Evolutionary conservation across 805 yeast genomes (phyloP).

Genomic region (Metschnikowia koreensis): DNA sequence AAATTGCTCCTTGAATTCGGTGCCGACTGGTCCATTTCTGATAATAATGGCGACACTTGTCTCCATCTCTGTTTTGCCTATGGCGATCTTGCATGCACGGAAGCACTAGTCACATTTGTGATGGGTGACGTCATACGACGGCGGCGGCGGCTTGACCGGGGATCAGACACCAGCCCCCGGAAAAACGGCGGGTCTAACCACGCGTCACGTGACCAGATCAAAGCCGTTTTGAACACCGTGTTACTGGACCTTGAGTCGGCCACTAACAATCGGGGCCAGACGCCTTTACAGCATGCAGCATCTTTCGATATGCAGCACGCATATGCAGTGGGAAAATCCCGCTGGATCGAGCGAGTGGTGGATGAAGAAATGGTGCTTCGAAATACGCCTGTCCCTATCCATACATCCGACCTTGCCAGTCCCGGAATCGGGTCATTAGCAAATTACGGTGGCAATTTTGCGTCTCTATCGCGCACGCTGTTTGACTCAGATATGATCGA

Average conservation of each 20-base stretch:
- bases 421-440: constrained; percentile 3
- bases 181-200: constrained; percentile 47
- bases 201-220: constrained; percentile 31
- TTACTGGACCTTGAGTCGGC: constrained; percentile 28
- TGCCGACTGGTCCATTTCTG: constrained; percentile 44
- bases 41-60: constrained; percentile 35
- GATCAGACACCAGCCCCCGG: constrained; percentile 36
- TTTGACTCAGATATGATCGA: constrained; percentile 6
- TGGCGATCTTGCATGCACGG: constrained; percentile 55
- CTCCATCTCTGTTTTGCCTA: constrained; percentile 51
- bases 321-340: constrained; percentile 18
- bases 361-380: constrained; percentile 8
- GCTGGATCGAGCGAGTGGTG: constrained; percentile 13
- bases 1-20: constrained; percentile 67
- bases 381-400: background rate
- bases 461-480: constrained; percentile 3
- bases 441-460: background rate
- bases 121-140: background rate
- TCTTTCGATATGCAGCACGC: constrained; percentile 27
- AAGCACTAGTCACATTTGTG: constrained; percentile 21
- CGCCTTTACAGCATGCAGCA: constrained; percentile 32
- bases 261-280: constrained; percentile 59
- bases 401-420: background rate
- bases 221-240: background rate
- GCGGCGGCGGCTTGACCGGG: constrained; percentile 25